Evolutionary conservation across 768 basidiomycete species (phyloP).

Genomic region (Daedaleopsis sinensis): DNA sequence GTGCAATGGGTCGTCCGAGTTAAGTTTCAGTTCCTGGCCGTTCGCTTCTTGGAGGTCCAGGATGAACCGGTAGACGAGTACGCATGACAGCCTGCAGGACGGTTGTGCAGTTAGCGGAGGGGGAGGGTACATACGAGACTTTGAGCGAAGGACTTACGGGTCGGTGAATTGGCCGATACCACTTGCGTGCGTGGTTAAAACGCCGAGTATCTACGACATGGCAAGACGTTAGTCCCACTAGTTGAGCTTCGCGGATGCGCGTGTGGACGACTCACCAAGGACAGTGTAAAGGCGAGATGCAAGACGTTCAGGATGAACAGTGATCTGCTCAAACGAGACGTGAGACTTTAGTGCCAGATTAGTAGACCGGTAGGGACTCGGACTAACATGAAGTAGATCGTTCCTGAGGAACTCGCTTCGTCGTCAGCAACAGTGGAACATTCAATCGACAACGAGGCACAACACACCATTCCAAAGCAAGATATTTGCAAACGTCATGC

Average conservation of each 20-base stretch:
- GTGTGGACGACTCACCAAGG: neutral
- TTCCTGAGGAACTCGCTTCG: neutral
- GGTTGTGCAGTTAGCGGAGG: neutral
- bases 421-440: neutral
- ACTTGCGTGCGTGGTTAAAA: neutral
- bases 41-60: neutral
- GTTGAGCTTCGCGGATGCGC: no score
- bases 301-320: neutral
- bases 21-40: neutral
- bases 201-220: neutral
- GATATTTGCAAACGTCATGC: neutral
- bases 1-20: neutral
- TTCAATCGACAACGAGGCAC: neutral
- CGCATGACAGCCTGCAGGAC: no score
- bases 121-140: neutral
- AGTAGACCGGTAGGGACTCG: neutral
- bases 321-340: neutral
- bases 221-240: no score
- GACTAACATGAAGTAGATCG: neutral
- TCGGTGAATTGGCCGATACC: neutral
- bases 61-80: neutral
- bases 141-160: neutral
- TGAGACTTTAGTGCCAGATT: neutral
- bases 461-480: neutral
- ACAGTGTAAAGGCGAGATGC: neutral